Percentiles rank a stretch among this genome's conserved stretches.
These are phyloP conservation scores for Oryza meyeriana DNA, from an alignment of 176 grass and related monocot genomes.

Conservation along the genomic window DNA sequence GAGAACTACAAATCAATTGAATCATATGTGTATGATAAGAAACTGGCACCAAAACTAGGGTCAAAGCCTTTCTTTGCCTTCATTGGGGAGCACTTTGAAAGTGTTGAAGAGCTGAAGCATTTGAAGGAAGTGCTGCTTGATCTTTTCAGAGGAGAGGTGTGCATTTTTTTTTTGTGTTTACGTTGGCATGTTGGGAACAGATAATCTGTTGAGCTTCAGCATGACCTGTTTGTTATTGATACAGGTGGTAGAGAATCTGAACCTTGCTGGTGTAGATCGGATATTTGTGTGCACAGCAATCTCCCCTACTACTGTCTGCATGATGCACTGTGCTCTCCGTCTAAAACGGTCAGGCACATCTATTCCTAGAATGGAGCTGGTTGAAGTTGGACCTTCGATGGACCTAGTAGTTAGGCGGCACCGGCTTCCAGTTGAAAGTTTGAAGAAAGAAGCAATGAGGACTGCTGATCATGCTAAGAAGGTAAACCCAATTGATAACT, in stretches of 20 bases:
- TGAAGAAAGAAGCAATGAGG: slow-evolving; percentile 92
- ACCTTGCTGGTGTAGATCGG: slow-evolving; percentile 71
- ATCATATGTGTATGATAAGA: slow-evolving; percentile 83
- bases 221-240: slow-evolving; percentile 21
- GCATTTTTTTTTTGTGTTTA: neutral
- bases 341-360: slow-evolving; percentile 82
- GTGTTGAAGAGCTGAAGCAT: slow-evolving; percentile 73
- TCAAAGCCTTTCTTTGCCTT: slow-evolving; percentile 95
- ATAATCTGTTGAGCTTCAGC: neutral
- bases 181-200: neutral
- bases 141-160: slow-evolving; percentile 87
- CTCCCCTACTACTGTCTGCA: slow-evolving; percentile 65
- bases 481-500: slow-evolving; percentile 29
- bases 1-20: slow-evolving; percentile 83
- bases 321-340: slow-evolving; percentile 80
- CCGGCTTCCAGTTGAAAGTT: slow-evolving; percentile 57
- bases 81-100: slow-evolving; percentile 88
- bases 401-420: slow-evolving; percentile 72
- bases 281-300: slow-evolving; percentile 81
- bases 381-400: slow-evolving; percentile 95
- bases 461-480: slow-evolving; percentile 62
- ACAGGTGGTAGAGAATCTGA: slow-evolving; percentile 90
- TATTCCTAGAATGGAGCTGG: slow-evolving; percentile 87
- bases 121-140: slow-evolving; percentile 94
- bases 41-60: slow-evolving; percentile 71